Percentiles rank a stretch among this genome's conserved stretches.
Evolutionary conservation across 1,284 basidiomycete genomes (phyloP).

Genomic region (Sporisorium sorghi): DNA sequence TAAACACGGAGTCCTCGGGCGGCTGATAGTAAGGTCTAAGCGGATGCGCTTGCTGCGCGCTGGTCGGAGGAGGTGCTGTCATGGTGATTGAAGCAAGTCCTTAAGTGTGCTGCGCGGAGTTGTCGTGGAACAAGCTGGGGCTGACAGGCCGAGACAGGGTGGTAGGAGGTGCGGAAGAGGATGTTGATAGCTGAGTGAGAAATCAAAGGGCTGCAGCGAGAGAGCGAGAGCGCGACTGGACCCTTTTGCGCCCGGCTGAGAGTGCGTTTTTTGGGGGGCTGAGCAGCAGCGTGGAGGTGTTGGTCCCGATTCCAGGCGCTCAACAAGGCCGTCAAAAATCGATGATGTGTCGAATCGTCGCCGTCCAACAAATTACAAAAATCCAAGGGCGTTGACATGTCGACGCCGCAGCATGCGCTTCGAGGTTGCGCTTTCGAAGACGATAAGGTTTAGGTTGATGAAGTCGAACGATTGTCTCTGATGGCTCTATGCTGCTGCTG

Average conservation of each 20-base stretch:
- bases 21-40: conserved; percentile 65
- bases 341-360: conserved; percentile 3
- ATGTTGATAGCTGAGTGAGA: conserved; percentile 19
- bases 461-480: not conserved
- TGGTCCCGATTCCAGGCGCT: conserved; percentile 14
- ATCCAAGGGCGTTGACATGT: conserved; percentile 12
- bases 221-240: conserved; percentile 16
- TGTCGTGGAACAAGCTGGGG: not conserved
- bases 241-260: conserved; percentile 20
- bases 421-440: not conserved
- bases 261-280: conserved; percentile 9
- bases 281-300: conserved; percentile 40
- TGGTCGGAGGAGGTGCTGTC: conserved; percentile 25
- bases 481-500: not conserved
- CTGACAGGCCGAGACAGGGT: not conserved
- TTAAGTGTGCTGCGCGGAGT: too few species aligned
- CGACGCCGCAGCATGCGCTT: conserved; percentile 3
- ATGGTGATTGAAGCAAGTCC: conserved; percentile 4
- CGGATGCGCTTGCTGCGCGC: conserved; percentile 46
- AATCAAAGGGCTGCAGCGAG: not conserved
- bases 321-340: conserved; percentile 7
- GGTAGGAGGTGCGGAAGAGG: not conserved
- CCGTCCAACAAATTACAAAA: not conserved
- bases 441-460: conserved; percentile 1
- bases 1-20: conserved; percentile 57